These are phyloP conservation scores for Lepidium africanum DNA, from an alignment of 345 rosid genomes.

Conservation along the genomic window DNA sequence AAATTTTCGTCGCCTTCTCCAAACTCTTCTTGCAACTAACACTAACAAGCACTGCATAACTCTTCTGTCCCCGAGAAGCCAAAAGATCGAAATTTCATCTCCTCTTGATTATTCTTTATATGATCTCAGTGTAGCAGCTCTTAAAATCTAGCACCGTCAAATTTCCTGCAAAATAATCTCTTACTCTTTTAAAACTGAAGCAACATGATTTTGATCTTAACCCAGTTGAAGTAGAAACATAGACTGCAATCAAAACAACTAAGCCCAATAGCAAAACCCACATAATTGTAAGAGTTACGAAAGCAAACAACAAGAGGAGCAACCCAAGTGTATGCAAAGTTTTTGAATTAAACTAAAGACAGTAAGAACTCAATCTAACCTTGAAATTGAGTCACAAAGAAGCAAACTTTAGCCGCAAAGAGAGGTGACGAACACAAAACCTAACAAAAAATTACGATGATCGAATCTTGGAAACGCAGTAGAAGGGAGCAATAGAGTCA, in stretches of 20 bases:
- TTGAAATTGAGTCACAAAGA: conserved; percentile 7
- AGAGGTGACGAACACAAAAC: not conserved
- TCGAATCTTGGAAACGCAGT: conserved; percentile 9
- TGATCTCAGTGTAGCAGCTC: conserved; percentile 7
- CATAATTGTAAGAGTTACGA: not conserved
- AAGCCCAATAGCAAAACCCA: conserved; percentile 2
- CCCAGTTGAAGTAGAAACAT: not conserved
- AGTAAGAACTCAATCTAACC: conserved; percentile 6
- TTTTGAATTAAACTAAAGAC: not conserved
- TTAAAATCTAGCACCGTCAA: not conserved
- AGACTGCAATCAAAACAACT: not conserved
- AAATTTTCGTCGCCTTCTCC: conserved; percentile 25
- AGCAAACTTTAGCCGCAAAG: conserved; percentile 8
- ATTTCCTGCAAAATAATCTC: not conserved
- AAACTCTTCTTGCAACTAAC: conserved; percentile 11
- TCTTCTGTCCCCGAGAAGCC: not conserved
- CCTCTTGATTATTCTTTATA: conserved; percentile 6
- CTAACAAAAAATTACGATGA: conserved; percentile 7
- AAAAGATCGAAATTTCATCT: conserved; percentile 29
- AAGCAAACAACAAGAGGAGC: not conserved
- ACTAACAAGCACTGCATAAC: conserved; percentile 32
- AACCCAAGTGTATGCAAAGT: not conserved
- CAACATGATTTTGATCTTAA: not conserved
- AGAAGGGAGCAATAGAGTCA: conserved; percentile 12
- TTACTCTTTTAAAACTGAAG: not conserved